A percentile compares a stretch with the other conserved stretches of the same genome.
These are phyloP conservation scores for Jackrogersella minutella DNA, from an alignment of 495 filamentous ascomycete species.

Conservation along the genomic window DNA sequence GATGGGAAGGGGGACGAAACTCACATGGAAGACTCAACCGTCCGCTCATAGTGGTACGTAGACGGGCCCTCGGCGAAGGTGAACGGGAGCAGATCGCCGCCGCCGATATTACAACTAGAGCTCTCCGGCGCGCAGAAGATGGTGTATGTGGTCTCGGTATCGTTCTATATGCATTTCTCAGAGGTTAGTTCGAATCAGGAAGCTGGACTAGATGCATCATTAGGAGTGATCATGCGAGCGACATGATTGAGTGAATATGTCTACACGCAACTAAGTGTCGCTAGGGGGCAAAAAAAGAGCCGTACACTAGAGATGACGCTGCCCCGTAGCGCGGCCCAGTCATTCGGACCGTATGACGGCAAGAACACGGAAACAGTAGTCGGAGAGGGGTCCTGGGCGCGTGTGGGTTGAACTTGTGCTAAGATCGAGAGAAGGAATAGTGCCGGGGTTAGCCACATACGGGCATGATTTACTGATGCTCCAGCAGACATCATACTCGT, in stretches of 20 bases:
- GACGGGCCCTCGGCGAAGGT: slow-evolving; percentile 49
- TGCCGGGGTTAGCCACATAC: not conserved
- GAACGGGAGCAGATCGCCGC: slow-evolving; percentile 39
- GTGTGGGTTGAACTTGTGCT: not conserved
- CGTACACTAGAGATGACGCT: slow-evolving; percentile 49
- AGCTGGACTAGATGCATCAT: not conserved
- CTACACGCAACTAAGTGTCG: not conserved
- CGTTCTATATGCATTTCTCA: slow-evolving; percentile 30
- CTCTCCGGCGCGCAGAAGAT: slow-evolving; percentile 50
- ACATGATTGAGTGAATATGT: not conserved
- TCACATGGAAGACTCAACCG: slow-evolving; percentile 43
- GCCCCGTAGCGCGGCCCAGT: slow-evolving; percentile 48
- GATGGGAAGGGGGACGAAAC: not conserved
- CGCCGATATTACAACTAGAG: slow-evolving; percentile 14
- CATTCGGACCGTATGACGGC: slow-evolving; percentile 38
- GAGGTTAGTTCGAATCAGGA: not conserved
- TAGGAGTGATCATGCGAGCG: not conserved
- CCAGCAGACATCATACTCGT: not conserved
- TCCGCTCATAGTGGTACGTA: slow-evolving; percentile 43
- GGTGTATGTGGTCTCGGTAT: slow-evolving; percentile 48
- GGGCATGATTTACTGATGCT: not conserved
- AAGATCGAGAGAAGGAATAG: slow-evolving; percentile 10
- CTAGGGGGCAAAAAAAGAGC: not conserved
- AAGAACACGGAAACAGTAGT: slow-evolving; percentile 49
- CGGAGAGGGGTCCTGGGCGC: slow-evolving; percentile 14